phyloP scores from a whole-genome alignment of 805 yeast genomes.

The Candida boidinii region DNA sequence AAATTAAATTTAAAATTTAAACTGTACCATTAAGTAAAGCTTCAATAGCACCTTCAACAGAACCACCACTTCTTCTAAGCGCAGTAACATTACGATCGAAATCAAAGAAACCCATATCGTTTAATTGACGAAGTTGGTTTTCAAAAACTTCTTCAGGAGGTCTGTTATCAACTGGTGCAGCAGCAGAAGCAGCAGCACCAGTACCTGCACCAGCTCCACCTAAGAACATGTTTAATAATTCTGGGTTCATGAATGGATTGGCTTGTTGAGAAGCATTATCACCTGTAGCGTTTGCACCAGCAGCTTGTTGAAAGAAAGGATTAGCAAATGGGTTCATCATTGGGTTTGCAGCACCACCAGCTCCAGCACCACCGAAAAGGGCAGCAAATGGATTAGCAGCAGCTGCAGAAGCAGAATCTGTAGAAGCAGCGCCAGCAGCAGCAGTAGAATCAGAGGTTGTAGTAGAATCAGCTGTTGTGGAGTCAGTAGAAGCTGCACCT shows the following conservation, averaged over 20 bases:
- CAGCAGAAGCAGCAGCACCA: conserved; percentile 36
- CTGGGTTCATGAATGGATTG: conserved; percentile 41
- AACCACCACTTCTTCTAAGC: conserved; percentile 90
- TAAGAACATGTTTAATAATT: conserved; percentile 37
- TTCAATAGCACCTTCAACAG: conserved; percentile 94
- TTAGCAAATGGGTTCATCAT: no score
- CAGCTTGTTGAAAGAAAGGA: conserved; percentile 24
- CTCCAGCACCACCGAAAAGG: conserved; percentile 24
- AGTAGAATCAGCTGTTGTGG: conserved; percentile 9
- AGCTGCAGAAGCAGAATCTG: conserved; percentile 16
- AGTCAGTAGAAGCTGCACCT: conserved; percentile 23
- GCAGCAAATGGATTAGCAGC: conserved; percentile 48
- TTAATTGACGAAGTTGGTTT: conserved; percentile 61
- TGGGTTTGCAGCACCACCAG: conserved; percentile 17
- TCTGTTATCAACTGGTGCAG: conserved; percentile 54
- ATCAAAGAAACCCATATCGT: conserved; percentile 83
- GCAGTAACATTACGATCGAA: conserved; percentile 90
- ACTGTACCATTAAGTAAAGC: conserved; percentile 61
- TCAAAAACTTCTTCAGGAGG: conserved; percentile 80
- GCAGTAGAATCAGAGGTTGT: conserved; percentile 4
- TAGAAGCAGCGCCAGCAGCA: conserved; percentile 15
- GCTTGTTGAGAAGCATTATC: conserved; percentile 19
- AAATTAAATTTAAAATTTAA: conserved; percentile 11
- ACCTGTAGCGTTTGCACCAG: conserved; percentile 11
- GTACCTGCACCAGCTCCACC: conserved; percentile 61